Base-by-base conservation (phyloP, 2,329 filamentous ascomycete species). In the Colletotrichum sp. region DNA sequence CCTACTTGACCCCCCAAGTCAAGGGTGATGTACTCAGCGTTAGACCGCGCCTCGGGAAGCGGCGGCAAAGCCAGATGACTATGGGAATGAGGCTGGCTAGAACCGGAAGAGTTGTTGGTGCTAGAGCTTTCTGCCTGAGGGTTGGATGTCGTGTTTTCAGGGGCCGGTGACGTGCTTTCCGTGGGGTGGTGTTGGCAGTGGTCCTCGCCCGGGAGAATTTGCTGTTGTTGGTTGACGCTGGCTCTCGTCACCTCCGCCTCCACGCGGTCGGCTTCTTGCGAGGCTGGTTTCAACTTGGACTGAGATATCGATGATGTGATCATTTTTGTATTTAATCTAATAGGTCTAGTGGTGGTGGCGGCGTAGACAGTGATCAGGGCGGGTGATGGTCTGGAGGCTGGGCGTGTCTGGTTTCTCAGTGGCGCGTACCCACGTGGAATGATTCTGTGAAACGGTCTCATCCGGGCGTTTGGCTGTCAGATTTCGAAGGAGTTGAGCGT, bases 1-100 rank as follows among this genome's bases (percentile, higher is more conserved):
- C 75, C 75, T 36, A 28, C 8, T 36, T 75, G 80, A 59, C 80
- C 80, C 64, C 81, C 81, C 75, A 85, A 80, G 78, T 85, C 83
- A 32, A 85, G 81, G n/a, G 79, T 81, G 30, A 80, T 75, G 60
- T 78, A 24, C 7, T 22, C 32, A 22, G n/a, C 59, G 57, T 36
- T 39, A 24, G 30, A 34, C 26, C 10, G 30, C 30, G 44, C 39
- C 66, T 70, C 74, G 65, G 70, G 73, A 71, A 73, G 77, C 66
- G 74, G 74, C 60, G 75, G 78, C 28, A 79, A 66, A 65, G 77
- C 67, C 44, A 75, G 68, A 55, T 64, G 48, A 18, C 15, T 16
- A 15, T 26, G 69, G 62, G 65, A 68, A 18, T 76, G 78, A 24
- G 28, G n/a, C 70, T 76, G 74, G 74, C 57, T 74, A 73, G 64